Evolutionary conservation across 2,329 filamentous ascomycete species (phyloP), one percentile per base, ranked within the genome.

Genomic region (Colletotrichum acutatum): DNA sequence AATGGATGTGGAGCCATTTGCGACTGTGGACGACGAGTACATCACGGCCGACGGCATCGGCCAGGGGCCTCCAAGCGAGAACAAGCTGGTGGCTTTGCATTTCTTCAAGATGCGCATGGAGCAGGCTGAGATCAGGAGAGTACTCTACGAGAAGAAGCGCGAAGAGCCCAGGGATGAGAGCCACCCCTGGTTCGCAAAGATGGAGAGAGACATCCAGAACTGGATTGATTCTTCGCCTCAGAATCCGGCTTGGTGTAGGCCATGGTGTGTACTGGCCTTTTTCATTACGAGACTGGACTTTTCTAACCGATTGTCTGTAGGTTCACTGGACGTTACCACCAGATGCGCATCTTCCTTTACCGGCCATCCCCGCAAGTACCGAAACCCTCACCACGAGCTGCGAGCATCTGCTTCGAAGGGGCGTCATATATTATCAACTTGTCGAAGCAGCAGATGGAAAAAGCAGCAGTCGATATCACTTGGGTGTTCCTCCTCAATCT

Each of bases 351-450:
- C 58, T 93, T 95, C 77, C 88, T 98, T 76, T 97, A 95, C 81
- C 90, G 97, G 3, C 97, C 97, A 0, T 98, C 95, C 1, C 97
- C 97, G 1, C 97, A 98, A 80, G 91, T 98, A 2, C 94, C 96
- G 0, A 92, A 94, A 74, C 97, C 97, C 0, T 95, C 95, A 0
- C 82, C 92, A 8, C 84, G 89, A n/a, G 95, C 95, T 1, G 96
- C 96, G 1, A 85, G 89, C 37, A 92, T 91, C 76, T 98, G 95
- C 80, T 98, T 93, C 78, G 92, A 97, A 58, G 95, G 94, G 53
- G 92, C 94, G 59, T 88, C 92, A 12, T 94, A 91, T 82, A 95
- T 98, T 79, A 94, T 98, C 77, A 89, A 92, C 76, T 90, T 96
- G 80, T 93, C 95, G 57, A 91, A 90, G 79, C 91, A 93, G 78